Percentiles rank a stretch among this genome's conserved stretches.
phyloP scores from a whole-genome alignment of 306 rosid genomes.

The Chamaecrista fasciculata region DNA sequence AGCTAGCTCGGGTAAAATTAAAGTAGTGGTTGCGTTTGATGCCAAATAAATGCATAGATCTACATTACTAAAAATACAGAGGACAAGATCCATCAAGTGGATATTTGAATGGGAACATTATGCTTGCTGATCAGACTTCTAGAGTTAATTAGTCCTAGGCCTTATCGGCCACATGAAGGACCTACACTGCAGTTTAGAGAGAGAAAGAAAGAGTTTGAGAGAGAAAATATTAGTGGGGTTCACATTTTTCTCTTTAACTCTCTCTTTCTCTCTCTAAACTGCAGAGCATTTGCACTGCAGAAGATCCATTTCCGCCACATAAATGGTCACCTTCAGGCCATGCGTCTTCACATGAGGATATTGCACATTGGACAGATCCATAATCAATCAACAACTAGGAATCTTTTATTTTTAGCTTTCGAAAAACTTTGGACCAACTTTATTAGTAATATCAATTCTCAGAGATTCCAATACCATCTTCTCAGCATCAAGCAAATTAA shows the following conservation, averaged over 20 bases:
- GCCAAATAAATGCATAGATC: neutral
- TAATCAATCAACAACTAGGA: constrained; percentile 54
- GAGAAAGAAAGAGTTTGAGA: no score
- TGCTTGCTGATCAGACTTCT: neutral
- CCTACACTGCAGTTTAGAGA: no score
- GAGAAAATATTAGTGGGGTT: no score
- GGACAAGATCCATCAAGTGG: constrained; percentile 31
- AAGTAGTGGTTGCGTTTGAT: constrained; percentile 11
- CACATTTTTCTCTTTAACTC: no score
- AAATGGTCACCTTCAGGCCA: no score
- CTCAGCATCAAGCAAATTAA: constrained; percentile 21
- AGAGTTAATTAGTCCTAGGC: constrained; percentile 13
- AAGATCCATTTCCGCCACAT: no score
- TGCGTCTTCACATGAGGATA: no score
- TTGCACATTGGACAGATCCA: no score
- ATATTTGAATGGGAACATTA: constrained; percentile 32
- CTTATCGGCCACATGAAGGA: constrained; percentile 32
- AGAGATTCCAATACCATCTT: constrained; percentile 69
- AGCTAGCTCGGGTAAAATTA: neutral
- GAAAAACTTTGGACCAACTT: no score
- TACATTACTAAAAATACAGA: neutral
- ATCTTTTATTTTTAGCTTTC: constrained; percentile 51
- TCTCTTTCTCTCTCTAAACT: no score
- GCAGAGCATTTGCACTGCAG: no score
- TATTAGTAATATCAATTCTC: neutral